phyloP scores from a whole-genome alignment of 257 asterid species.

The Nicotiana sylvestris region DNA sequence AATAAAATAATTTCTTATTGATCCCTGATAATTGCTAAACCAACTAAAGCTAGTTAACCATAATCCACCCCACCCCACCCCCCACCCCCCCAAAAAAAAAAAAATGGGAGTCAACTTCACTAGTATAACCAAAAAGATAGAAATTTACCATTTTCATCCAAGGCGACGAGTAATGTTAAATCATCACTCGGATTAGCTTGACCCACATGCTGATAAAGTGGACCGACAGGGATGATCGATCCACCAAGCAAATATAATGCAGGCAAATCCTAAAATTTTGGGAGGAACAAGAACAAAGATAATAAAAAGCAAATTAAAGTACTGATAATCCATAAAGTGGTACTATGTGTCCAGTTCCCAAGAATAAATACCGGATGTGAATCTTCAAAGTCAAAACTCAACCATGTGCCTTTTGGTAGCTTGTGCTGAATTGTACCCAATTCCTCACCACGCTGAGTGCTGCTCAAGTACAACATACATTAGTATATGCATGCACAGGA shows the following conservation, averaged over 20 bases:
- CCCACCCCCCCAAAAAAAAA: neutral
- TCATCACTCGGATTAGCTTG: constrained; percentile 73
- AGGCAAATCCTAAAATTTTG: constrained; percentile 70
- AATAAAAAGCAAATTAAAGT: neutral
- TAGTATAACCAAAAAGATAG: constrained; percentile 8
- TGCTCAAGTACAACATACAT: constrained; percentile 32
- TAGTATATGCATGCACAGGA: neutral
- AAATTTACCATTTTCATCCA: constrained; percentile 68
- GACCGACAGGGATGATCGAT: constrained; percentile 72
- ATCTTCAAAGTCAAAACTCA: constrained; percentile 84
- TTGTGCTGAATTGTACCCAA: constrained; percentile 47
- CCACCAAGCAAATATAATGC: constrained; percentile 83
- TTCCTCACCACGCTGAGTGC: constrained; percentile 56
- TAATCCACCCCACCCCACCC: too few species aligned
- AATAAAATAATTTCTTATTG: neutral
- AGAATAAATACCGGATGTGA: constrained; percentile 66
- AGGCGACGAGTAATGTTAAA: constrained; percentile 66
- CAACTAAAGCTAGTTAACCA: neutral
- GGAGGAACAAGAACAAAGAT: neutral
- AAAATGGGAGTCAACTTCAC: neutral
- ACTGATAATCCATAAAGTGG: neutral
- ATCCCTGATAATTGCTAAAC: neutral
- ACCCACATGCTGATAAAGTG: constrained; percentile 65
- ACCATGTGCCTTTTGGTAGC: constrained; percentile 85
- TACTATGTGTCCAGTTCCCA: neutral